Percentiles rank a stretch among this genome's conserved stretches.
These are phyloP conservation scores for Zizania latifolia DNA, from an alignment of 176 grass and related monocot species.

Conservation along the genomic window DNA sequence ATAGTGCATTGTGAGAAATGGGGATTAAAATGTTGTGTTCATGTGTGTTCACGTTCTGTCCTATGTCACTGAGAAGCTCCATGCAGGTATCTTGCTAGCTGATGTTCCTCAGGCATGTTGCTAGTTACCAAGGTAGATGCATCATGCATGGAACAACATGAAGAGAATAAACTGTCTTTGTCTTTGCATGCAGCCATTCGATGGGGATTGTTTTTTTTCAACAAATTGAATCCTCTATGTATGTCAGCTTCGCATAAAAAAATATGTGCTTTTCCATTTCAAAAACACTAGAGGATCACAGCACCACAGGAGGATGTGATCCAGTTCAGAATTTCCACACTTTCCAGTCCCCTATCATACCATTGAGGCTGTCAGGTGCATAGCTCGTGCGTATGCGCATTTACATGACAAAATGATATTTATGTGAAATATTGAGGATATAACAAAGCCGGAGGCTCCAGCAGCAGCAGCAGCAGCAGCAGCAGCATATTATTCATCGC, in stretches of 20 bases:
- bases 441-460: neutral
- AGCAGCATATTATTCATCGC: neutral
- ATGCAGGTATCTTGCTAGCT: neutral
- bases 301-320: neutral
- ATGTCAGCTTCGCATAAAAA: neutral
- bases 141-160: neutral
- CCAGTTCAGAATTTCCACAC: neutral
- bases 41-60: neutral
- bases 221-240: neutral
- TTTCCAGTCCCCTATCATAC: neutral
- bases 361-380: neutral
- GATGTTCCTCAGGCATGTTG: neutral
- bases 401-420: neutral
- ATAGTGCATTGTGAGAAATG: neutral
- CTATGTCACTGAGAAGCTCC: neutral
- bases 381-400: neutral
- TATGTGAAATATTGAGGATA: neutral
- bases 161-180: neutral
- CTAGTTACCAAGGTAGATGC: neutral
- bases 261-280: neutral
- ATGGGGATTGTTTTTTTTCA: neutral
- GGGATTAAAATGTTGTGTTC: conserved; percentile 4
- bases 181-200: neutral
- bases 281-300: neutral
- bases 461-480: no score